phyloP scores from a whole-genome alignment of 2,329 filamentous ascomycete species.

The Colletotrichum sp. region DNA sequence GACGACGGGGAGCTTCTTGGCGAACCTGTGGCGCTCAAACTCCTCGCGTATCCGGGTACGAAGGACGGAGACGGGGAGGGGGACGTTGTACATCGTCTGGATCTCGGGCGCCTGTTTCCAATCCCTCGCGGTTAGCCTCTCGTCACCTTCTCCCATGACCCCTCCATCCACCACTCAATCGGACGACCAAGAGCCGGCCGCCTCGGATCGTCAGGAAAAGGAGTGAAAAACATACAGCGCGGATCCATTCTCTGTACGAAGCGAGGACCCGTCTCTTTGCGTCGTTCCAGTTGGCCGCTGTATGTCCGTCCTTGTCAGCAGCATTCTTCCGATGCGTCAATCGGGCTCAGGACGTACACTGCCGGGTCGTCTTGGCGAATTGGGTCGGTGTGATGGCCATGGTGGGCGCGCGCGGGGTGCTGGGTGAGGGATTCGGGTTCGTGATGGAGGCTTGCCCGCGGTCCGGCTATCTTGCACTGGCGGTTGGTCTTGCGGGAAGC shows the following conservation, averaged over 20 bases:
- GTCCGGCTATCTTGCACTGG: neutral
- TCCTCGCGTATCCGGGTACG: conserved; percentile 95
- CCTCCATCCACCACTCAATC: neutral
- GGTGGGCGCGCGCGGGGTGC: conserved; percentile 48
- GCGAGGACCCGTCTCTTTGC: conserved; percentile 85
- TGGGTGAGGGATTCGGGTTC: conserved; percentile 30
- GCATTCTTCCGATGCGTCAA: neutral
- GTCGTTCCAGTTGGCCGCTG: conserved; percentile 89
- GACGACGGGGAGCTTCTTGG: conserved; percentile 85
- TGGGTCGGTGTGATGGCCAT: conserved; percentile 95
- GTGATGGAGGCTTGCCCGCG: conserved; percentile 24
- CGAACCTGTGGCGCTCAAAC: conserved; percentile 94
- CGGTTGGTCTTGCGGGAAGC: conserved; percentile 11
- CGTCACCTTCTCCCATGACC: neutral
- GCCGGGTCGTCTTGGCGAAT: conserved; percentile 81
- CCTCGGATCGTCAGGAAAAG: neutral
- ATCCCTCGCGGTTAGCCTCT: neutral
- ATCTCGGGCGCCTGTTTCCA: conserved; percentile 84
- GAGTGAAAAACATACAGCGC: conserved; percentile 75
- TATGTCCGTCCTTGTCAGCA: conserved; percentile 38
- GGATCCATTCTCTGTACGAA: conserved; percentile 94
- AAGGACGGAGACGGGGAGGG: conserved; percentile 84
- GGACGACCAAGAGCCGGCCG: neutral
- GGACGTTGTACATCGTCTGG: conserved; percentile 95
- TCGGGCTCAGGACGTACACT: conserved; percentile 62